Evolutionary conservation across 129 eudicot species (phyloP).

Genomic region (Escallonia herrerae): DNA sequence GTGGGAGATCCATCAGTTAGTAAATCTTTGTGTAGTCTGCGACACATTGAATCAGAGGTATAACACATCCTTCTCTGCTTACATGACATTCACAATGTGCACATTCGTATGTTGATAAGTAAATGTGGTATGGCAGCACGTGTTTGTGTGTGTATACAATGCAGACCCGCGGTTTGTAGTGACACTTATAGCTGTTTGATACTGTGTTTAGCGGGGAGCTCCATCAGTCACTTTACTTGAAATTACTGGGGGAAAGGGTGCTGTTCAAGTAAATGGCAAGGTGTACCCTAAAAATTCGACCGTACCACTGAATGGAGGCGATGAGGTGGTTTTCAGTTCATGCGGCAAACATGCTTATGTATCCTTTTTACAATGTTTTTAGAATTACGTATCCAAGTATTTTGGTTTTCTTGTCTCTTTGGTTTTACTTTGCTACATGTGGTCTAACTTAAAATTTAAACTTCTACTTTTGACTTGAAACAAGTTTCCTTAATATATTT

Average conservation of each 20-base stretch:
- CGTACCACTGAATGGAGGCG: slow-evolving; percentile 63
- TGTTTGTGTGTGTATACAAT: too few relatives aligned
- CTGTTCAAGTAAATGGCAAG: slow-evolving; percentile 71
- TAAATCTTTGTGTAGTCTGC: slow-evolving; percentile 63
- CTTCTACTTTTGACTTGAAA: background rate
- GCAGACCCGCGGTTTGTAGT: too few relatives aligned
- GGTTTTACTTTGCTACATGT: background rate
- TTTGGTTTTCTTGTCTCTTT: background rate
- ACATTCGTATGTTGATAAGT: background rate
- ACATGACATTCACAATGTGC: too few relatives aligned
- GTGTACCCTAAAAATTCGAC: slow-evolving; percentile 52
- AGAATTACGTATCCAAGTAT: background rate
- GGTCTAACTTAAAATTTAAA: background rate
- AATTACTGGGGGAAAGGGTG: slow-evolving; percentile 78
- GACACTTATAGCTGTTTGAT: background rate
- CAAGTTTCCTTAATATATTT: slow-evolving; percentile 37
- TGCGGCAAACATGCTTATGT: slow-evolving; percentile 80
- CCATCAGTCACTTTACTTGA: slow-evolving; percentile 59
- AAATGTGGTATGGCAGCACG: too few relatives aligned
- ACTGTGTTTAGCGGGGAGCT: slow-evolving; percentile 49
- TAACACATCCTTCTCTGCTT: background rate
- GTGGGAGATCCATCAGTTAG: slow-evolving; percentile 55
- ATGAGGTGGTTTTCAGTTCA: slow-evolving; percentile 77
- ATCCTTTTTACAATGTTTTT: slow-evolving; percentile 39
- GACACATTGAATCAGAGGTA: slow-evolving; percentile 63